phyloP scores from a whole-genome alignment of 352 stramenopile genomes.

The Paralagenidium karlingii region DNA sequence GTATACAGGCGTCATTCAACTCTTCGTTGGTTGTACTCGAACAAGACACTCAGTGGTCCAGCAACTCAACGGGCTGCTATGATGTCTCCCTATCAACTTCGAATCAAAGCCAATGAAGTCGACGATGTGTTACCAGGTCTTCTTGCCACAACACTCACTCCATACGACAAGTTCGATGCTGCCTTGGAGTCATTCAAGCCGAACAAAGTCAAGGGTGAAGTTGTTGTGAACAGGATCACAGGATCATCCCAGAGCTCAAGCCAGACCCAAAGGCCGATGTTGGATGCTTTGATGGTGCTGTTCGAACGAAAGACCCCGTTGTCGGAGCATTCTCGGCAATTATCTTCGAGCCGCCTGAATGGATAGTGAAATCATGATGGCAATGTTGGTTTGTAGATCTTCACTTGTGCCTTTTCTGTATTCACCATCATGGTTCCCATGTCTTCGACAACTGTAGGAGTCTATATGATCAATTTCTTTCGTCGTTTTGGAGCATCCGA shows the following conservation, averaged over 20 bases:
- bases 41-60: slow-evolving; percentile 3
- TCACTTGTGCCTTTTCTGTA: too few species aligned
- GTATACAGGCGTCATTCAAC: slow-evolving; percentile 5
- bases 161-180: not conserved
- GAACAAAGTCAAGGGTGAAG: slow-evolving; percentile 1
- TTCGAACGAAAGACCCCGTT: slow-evolving; percentile 1
- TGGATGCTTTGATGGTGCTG: slow-evolving; percentile 3
- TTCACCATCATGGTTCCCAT: too few species aligned
- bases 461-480: slow-evolving; percentile 3
- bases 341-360: too few species aligned
- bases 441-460: not conserved
- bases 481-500: slow-evolving; percentile 6
- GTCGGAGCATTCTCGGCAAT: too few species aligned
- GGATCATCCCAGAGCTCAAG: slow-evolving; percentile 3
- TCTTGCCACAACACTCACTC: slow-evolving; percentile 2
- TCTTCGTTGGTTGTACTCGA: slow-evolving; percentile 8
- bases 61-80: slow-evolving; percentile 5
- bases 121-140: not conserved
- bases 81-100: slow-evolving; percentile 5
- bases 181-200: slow-evolving; percentile 3
- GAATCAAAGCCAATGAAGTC: slow-evolving; percentile 4
- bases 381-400: too few species aligned
- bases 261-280: not conserved
- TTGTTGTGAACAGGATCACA: slow-evolving; percentile 1
- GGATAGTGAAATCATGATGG: too few species aligned